phyloP scores from a whole-genome alignment of 192 early-diverging fungal species.

The Bifiguratus adelaidae region DNA sequence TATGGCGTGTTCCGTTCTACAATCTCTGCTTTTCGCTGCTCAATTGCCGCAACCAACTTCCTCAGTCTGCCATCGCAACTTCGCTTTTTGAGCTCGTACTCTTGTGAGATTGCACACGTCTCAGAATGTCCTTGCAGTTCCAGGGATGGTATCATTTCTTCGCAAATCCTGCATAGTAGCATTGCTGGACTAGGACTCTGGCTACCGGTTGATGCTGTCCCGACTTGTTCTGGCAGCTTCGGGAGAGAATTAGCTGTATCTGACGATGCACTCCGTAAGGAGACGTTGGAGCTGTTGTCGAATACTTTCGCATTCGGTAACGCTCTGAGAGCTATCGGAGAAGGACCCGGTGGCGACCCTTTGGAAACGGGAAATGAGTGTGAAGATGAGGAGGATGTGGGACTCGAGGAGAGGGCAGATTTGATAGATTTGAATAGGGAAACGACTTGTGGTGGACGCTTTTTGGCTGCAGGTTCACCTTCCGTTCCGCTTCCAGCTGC shows the following conservation, averaged over 20 bases:
- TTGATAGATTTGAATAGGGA: conserved; percentile 24
- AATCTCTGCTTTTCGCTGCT: conserved; percentile 32
- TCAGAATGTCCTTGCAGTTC: conserved; percentile 71
- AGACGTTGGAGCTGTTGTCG: too few species aligned
- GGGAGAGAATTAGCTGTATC: too few species aligned
- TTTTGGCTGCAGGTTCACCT: not conserved
- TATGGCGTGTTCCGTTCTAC: conserved; percentile 22
- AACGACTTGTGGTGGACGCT: conserved; percentile 4
- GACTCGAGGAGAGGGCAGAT: conserved; percentile 15
- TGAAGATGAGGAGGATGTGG: conserved; percentile 14
- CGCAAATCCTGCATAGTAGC: conserved; percentile 82
- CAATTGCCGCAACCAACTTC: conserved; percentile 37
- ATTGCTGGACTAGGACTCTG: conserved; percentile 6
- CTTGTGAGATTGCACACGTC: conserved; percentile 65
- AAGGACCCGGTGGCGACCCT: conserved; percentile 2
- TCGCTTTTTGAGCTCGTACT: conserved; percentile 51
- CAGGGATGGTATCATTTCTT: conserved; percentile 54
- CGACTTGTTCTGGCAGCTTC: too few species aligned
- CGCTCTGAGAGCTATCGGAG: not conserved
- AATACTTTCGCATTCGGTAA: not conserved
- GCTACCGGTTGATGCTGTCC: too few species aligned
- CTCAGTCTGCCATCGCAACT: conserved; percentile 45
- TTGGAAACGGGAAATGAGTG: conserved; percentile 13
- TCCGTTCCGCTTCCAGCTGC: conserved; percentile 5
- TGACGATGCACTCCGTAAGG: too few species aligned